A percentile compares a stretch with the other conserved stretches of the same genome.
Evolutionary conservation across 345 rosid species (phyloP).

Genomic region (Turnera subulata): DNA sequence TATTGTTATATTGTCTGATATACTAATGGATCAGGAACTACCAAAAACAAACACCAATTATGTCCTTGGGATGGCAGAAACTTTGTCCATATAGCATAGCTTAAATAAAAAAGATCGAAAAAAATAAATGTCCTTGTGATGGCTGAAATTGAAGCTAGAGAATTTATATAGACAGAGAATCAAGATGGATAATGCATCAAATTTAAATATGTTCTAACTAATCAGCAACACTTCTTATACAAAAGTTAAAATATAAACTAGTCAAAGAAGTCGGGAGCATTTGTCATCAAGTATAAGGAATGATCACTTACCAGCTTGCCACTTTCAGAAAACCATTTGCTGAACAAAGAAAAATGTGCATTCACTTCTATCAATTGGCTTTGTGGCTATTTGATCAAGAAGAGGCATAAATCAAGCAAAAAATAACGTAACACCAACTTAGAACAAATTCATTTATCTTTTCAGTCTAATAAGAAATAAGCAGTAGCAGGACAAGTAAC

Average conservation of each 20-base stretch:
- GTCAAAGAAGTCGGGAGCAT: neutral
- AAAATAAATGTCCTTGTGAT: no score
- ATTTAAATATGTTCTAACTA: no score
- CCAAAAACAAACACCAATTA: no score
- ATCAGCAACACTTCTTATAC: no score
- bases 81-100: no score
- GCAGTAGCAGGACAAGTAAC: neutral
- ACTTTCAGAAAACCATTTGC: conserved; percentile 99
- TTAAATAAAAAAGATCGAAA: no score
- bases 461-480: no score
- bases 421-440: neutral
- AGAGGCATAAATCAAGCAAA: conserved; percentile 11
- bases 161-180: no score
- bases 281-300: neutral
- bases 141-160: no score
- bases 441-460: neutral
- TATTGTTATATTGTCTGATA: neutral
- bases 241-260: neutral
- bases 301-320: conserved; percentile 99
- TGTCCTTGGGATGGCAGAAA: no score
- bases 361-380: conserved; percentile 95
- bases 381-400: conserved; percentile 72
- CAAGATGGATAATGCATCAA: no score
- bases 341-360: conserved; percentile 96
- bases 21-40: conserved; percentile 16